Evolutionary conservation across 768 basidiomycete genomes (phyloP), one percentile per base, ranked within the genome.

Genomic region (Termitomyces titanicus): DNA sequence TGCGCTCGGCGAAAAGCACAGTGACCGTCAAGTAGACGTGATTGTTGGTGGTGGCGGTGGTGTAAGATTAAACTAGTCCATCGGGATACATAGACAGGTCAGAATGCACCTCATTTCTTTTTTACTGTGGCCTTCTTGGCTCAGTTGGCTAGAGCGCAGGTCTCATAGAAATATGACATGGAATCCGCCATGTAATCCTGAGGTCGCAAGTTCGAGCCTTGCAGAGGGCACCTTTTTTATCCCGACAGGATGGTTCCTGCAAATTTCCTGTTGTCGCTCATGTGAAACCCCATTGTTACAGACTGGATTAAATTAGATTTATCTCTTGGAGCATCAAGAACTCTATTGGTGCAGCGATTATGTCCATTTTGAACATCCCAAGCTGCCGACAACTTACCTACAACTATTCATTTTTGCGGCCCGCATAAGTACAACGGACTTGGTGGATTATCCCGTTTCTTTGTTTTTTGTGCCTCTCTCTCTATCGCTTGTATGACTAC

Each of bases 121-220:
- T 29, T 29, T 29, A 29, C 9, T 29, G 9, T 29, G 2, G 66
- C 64, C 61, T 68, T 62, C 66, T 65, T 68, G 67, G 67, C 66
- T 67, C 66, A 68, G 66, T 67, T 67, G 67, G 67, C 58, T 67
- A 68, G 66, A 67, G 66, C 63, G 66, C 63, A 62, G 67, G 67
- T 68, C 67, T 68, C 67, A 68, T 68, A 68, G 47, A 9, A 53
- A 51, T 64, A 63, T 66, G 65, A 66, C 51, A 53, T 53, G 57
- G 44, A 15, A 5, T 6, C 34, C 0, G 31, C 38, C 55, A 56
- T 63, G 72, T 37, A 78, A 80, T 80, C 80, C 77, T 75, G 76
- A 81, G 77, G 79, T 79, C 80, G 77, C 75, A 77, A 79, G 80
- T 80, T 81, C 79, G 79, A 81, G 66, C 74, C 79, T 79, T 77